Conservation (phyloP, 2,329 filamentous ascomycete genomes). For the Apiospora malaysiana region DNA sequence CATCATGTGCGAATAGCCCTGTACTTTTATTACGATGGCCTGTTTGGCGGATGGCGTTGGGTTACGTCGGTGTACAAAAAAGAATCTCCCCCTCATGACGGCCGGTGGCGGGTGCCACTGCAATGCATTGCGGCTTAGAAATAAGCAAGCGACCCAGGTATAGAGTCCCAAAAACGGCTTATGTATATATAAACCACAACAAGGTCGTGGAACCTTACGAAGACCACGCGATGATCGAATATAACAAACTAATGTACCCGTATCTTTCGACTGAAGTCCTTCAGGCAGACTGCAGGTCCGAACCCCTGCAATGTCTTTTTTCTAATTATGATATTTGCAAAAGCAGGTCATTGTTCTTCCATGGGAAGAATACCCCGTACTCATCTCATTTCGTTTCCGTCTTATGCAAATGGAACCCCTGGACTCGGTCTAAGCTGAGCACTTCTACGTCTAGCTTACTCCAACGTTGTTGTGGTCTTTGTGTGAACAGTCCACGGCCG, state of each 20-base stretch:
- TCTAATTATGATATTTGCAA: background rate
- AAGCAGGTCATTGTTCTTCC: background rate
- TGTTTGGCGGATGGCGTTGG: constrained; percentile 25
- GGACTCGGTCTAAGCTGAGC: background rate
- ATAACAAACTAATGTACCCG: constrained; percentile 9
- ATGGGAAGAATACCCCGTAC: background rate
- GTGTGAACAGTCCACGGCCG: background rate
- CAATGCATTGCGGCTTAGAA: constrained; percentile 22
- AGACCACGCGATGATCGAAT: constrained; percentile 9
- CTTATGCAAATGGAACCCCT: background rate
- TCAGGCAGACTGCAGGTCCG: background rate
- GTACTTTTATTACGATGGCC: constrained; percentile 26
- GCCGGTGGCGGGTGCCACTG: constrained; percentile 1
- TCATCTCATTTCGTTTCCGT: background rate
- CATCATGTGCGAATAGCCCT: constrained; percentile 23
- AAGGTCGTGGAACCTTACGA: background rate
- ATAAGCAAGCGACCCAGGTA: constrained; percentile 22
- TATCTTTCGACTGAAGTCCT: background rate
- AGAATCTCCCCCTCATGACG: constrained; percentile 26
- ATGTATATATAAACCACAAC: constrained; percentile 15
- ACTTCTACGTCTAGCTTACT: background rate
- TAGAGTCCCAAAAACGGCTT: constrained; percentile 17
- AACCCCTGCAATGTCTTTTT: background rate
- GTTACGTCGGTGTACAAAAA: constrained; percentile 22
- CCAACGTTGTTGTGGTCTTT: background rate